Evolutionary conservation across 2,329 filamentous ascomycete species (phyloP).

Genomic region (Colletotrichum euphorbiae): DNA sequence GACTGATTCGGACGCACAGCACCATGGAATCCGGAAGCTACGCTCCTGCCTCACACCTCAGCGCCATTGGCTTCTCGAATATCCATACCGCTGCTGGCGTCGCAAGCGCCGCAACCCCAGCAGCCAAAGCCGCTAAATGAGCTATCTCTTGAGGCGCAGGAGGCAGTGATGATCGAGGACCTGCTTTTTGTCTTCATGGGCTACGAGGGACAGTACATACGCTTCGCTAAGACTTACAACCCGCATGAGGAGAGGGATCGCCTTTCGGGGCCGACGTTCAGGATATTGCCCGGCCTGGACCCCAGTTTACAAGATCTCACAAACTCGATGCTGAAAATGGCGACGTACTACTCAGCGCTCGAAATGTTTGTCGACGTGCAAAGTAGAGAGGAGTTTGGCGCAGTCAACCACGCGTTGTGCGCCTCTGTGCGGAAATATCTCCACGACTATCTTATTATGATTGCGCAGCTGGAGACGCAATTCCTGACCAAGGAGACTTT

Average conservation of each 20-base stretch:
- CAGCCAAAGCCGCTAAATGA: constrained; percentile 76
- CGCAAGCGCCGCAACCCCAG: constrained; percentile 74
- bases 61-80: constrained; percentile 78
- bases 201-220: constrained; percentile 97
- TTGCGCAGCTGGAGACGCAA: constrained; percentile 94
- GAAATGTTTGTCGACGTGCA: constrained; percentile 96
- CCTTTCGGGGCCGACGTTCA: constrained; percentile 83
- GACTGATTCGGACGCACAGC: constrained; percentile 46
- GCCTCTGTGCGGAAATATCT: constrained; percentile 92
- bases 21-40: constrained; percentile 84
- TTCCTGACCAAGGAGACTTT: constrained; percentile 89
- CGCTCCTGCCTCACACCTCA: constrained; percentile 73
- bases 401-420: constrained; percentile 94
- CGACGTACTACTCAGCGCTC: constrained; percentile 90
- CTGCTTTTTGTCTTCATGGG: constrained; percentile 97
- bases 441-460: constrained; percentile 92
- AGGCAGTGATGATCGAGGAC: constrained; percentile 89
- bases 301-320: constrained; percentile 91
- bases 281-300: constrained; percentile 84
- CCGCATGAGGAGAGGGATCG: constrained; percentile 88
- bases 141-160: constrained; percentile 83
- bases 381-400: constrained; percentile 90
- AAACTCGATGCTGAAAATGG: constrained; percentile 90
- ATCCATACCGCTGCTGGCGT: constrained; percentile 78
- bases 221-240: constrained; percentile 85